Percentiles rank a stretch among this genome's conserved stretches.
These are phyloP conservation scores for Citrullus colocynthis DNA, from an alignment of 306 rosid genomes.

Conservation along the genomic window DNA sequence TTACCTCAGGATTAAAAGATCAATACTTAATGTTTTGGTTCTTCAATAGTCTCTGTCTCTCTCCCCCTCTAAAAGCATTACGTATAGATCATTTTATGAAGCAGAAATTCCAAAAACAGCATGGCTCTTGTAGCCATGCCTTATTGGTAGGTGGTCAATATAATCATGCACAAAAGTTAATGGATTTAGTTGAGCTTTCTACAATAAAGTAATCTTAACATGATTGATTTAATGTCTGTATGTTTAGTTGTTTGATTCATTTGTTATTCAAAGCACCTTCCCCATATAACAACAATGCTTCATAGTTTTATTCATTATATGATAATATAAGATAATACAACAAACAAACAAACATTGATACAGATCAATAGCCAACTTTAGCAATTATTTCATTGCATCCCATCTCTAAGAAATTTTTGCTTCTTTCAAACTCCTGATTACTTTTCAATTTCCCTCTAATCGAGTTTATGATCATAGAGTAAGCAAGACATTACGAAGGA, in stretches of 20 bases:
- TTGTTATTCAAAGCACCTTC: neutral
- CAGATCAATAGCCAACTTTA: neutral
- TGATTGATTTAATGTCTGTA: neutral
- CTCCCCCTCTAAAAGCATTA: neutral
- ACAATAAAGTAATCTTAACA: neutral
- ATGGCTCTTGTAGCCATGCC: neutral
- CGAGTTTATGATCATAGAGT: too few relatives aligned
- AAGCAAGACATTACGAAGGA: too few relatives aligned
- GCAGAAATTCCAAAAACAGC: conserved; percentile 2
- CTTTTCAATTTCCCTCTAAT: too few relatives aligned
- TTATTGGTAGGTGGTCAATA: neutral
- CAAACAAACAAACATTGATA: neutral
- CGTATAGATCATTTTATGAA: neutral
- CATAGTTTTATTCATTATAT: neutral
- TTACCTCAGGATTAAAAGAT: neutral
- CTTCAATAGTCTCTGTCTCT: neutral
- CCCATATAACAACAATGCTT: neutral
- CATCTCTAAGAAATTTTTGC: too few relatives aligned
- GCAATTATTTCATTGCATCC: neutral
- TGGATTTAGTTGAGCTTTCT: neutral
- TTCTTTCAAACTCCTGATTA: too few relatives aligned
- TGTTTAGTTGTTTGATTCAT: neutral
- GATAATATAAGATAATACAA: neutral
- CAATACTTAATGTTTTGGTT: neutral
- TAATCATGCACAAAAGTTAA: neutral